Evolutionary conservation across 2,329 filamentous ascomycete species (phyloP).

Genomic region (Raffaelea ambrosiae): DNA sequence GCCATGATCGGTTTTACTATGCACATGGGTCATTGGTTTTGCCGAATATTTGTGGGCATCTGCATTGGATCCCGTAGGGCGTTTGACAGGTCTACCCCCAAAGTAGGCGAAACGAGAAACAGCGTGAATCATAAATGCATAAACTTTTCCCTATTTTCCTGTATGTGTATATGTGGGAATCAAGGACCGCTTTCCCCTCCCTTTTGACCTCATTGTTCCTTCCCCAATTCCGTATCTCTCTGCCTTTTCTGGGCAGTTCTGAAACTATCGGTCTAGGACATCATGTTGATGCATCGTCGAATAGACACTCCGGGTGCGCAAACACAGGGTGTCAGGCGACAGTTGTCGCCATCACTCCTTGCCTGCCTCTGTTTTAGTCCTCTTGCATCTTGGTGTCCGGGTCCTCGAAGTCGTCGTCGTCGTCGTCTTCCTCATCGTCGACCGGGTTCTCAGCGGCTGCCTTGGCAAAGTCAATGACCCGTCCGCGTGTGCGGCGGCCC

Average conservation of each 20-base stretch:
- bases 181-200: neutral
- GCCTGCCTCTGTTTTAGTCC: constrained; percentile 20
- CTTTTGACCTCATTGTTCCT: neutral
- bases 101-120: no score
- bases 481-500: constrained; percentile 81
- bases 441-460: constrained; percentile 71
- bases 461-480: constrained; percentile 87
- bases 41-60: no score
- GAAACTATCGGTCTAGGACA: no score
- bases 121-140: neutral
- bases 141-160: neutral
- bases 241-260: no score
- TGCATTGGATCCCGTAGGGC: no score
- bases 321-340: no score
- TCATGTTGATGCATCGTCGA: no score
- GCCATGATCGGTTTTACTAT: no score
- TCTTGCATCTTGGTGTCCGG: constrained; percentile 68
- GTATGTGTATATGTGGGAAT: neutral
- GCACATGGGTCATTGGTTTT: no score
- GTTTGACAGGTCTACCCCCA: no score
- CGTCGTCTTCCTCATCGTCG: constrained; percentile 76
- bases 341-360: no score
- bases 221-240: neutral
- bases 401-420: constrained; percentile 56
- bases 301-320: no score